Conservation (phyloP, 257 asterid genomes). For the Nicotiana undulata region DNA sequence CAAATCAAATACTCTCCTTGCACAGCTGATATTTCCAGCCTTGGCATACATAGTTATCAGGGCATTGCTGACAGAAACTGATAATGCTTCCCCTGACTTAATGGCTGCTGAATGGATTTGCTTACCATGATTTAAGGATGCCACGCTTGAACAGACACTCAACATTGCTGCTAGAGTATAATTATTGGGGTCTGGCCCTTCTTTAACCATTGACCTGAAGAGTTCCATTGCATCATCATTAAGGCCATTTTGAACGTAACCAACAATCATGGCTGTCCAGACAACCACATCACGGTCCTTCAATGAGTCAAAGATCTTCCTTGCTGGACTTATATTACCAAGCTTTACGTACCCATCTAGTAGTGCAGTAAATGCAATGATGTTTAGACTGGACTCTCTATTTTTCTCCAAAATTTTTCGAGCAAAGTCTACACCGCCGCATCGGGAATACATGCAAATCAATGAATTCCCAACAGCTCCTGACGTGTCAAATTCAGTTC, state of each 20-base stretch:
- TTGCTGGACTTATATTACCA: conserved; percentile 73
- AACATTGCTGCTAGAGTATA: conserved; percentile 76
- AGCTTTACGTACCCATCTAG: conserved; percentile 74
- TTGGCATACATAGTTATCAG: conserved; percentile 79
- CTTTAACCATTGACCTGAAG: conserved; percentile 47
- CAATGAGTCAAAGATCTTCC: conserved; percentile 62
- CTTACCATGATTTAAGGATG: conserved; percentile 67
- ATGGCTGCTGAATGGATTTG: conserved; percentile 67
- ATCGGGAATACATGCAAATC: conserved; percentile 73
- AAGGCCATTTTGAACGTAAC: conserved; percentile 59
- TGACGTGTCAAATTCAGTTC: conserved; percentile 37
- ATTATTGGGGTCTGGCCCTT: conserved; percentile 60
- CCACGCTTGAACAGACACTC: conserved; percentile 59
- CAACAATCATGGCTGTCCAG: conserved; percentile 92
- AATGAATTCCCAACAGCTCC: conserved; percentile 72
- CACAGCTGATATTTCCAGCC: conserved; percentile 56
- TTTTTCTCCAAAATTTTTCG: conserved; percentile 27
- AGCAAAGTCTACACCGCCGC: conserved; percentile 59
- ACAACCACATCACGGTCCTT: conserved; percentile 68
- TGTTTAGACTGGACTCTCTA: conserved; percentile 34
- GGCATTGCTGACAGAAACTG: conserved; percentile 71
- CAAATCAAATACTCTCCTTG: conserved; percentile 36
- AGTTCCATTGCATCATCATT: conserved; percentile 55
- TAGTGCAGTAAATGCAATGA: conserved; percentile 72
- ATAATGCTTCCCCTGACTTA: conserved; percentile 42